A percentile compares a stretch with the other conserved stretches of the same genome.
Conservation (phyloP, 2,329 filamentous ascomycete genomes). For the Elsinoe ampelina region DNA sequence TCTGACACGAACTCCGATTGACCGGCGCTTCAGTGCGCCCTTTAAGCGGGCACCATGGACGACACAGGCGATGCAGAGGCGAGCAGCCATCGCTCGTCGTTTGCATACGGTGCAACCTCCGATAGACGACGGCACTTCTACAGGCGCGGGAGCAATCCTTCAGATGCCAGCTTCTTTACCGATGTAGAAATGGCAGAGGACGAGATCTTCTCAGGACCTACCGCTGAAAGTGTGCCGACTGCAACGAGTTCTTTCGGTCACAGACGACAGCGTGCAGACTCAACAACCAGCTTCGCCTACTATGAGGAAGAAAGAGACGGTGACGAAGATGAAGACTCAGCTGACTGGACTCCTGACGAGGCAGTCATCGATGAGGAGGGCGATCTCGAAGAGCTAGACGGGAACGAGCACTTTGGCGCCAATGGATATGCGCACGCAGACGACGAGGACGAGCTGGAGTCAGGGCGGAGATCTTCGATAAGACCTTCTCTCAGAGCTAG, state of each 20-base stretch:
- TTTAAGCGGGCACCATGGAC: slow-evolving; percentile 10
- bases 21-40: neutral
- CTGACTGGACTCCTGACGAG: slow-evolving; percentile 40
- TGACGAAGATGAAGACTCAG: slow-evolving; percentile 34
- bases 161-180: slow-evolving; percentile 66
- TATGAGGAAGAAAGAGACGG: slow-evolving; percentile 63
- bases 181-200: slow-evolving; percentile 99
- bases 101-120: slow-evolving; percentile 13
- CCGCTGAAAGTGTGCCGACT: slow-evolving; percentile 91
- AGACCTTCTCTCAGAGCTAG: slow-evolving; percentile 40
- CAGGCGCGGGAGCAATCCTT: slow-evolving; percentile 53
- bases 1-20: neutral
- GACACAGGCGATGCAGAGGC: slow-evolving; percentile 6
- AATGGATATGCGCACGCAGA: slow-evolving; percentile 34
- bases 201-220: slow-evolving; percentile 85
- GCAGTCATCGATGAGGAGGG: slow-evolving; percentile 39
- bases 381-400: slow-evolving; percentile 31
- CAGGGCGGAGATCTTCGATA: slow-evolving; percentile 17
- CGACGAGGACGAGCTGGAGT: slow-evolving; percentile 32
- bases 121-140: slow-evolving; percentile 36
- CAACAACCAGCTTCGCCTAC: slow-evolving; percentile 80
- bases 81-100: slow-evolving; percentile 15
- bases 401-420: slow-evolving; percentile 28
- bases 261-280: slow-evolving; percentile 70
- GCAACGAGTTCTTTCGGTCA: slow-evolving; percentile 88